Evolutionary conservation across 2,329 filamentous ascomycete genomes (phyloP).

Genomic region (Domatiomyces globalis): DNA sequence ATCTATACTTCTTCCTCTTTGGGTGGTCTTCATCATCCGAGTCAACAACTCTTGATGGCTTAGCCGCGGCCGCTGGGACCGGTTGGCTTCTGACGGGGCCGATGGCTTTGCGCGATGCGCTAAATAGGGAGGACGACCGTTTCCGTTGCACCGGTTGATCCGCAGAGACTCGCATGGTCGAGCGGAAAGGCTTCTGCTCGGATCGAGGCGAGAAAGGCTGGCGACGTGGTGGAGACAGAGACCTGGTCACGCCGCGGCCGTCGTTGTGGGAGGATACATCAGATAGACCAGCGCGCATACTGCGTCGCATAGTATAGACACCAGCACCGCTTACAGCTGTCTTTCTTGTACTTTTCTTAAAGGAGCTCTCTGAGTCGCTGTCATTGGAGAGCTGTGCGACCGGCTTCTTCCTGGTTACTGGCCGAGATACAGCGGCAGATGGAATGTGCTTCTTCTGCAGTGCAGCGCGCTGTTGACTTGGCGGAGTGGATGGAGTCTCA

Average conservation of each 20-base stretch:
- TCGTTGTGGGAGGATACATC: slow-evolving; percentile 29
- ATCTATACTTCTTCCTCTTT: slow-evolving; percentile 30
- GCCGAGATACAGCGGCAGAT: slow-evolving; percentile 8
- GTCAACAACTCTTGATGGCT: slow-evolving; percentile 40
- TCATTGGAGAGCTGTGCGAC: slow-evolving; percentile 30
- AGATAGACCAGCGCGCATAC: slow-evolving; percentile 48
- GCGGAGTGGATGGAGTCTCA: slow-evolving; percentile 2
- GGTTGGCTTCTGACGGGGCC: slow-evolving; percentile 5
- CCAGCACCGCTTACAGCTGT: slow-evolving; percentile 26
- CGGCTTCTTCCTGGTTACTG: slow-evolving; percentile 1
- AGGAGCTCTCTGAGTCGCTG: slow-evolving; percentile 61
- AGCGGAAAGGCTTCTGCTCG: slow-evolving; percentile 30
- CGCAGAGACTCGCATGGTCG: slow-evolving; percentile 36
- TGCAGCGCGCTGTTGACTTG: slow-evolving; percentile 16
- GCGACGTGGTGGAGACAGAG: slow-evolving; percentile 49
- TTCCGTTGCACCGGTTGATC: slow-evolving; percentile 23
- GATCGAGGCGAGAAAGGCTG: slow-evolving; percentile 32
- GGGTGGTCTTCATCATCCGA: slow-evolving; percentile 47
- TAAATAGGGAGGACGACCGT: slow-evolving; percentile 27
- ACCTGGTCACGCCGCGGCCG: slow-evolving; percentile 50
- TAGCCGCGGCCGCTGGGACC: slow-evolving; percentile 29
- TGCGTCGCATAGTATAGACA: slow-evolving; percentile 51
- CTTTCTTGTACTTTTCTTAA: slow-evolving; percentile 48
- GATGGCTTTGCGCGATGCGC: slow-evolving; percentile 22
- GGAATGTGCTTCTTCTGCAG: slow-evolving; percentile 26